Evolutionary conservation across 306 rosid genomes (phyloP), one percentile per base, ranked within the genome.

Genomic region (Glycine tomentella): DNA sequence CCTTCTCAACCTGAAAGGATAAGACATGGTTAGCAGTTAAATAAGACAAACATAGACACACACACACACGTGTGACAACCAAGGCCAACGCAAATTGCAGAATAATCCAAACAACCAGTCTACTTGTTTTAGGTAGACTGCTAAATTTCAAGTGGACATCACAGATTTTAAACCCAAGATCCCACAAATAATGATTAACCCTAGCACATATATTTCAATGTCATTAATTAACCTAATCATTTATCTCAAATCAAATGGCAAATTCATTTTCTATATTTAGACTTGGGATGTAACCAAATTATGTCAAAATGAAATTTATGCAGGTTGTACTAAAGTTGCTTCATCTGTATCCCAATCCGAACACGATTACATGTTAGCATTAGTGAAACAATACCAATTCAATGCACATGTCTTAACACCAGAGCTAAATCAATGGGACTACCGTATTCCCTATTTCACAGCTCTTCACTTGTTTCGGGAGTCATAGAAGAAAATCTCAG

Each of bases 1-100:
- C 98, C 81, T 96, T 96, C 79, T 96, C 99, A 81, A 96, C 98
- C 99, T 96, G 91, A 83, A 88, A 84, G 74, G 72, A 79, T 68
- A 78, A 52, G 53, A 75, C 40, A 78, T 17, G 72, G 73, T 87
- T 74, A 89, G 71, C 56, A 11, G 67, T 45, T 52, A 65, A 82
- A 74, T 82, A 76, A 68, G 20, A 73, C 50, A 72, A 66, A 67
- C 17, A 49, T 51, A 49, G 49, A 4, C n/a, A n/a, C 69, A n/a
- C n/a, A n/a, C n/a, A n/a, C n/a, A 17, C 13, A 15, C n/a, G 14
- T 51, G 49, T 17, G 42, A 57, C 67, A 44, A 55, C 46, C 50
- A 73, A 38, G n/a, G 56, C 31, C 72, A 71, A 9, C 12, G 63
- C 69, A 64, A 64, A 64, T 13, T 14, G 25, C 6, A 64, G 72